These are phyloP conservation scores for Silene noctiflora DNA, from an alignment of 179 eudicot genomes.

Conservation along the genomic window DNA sequence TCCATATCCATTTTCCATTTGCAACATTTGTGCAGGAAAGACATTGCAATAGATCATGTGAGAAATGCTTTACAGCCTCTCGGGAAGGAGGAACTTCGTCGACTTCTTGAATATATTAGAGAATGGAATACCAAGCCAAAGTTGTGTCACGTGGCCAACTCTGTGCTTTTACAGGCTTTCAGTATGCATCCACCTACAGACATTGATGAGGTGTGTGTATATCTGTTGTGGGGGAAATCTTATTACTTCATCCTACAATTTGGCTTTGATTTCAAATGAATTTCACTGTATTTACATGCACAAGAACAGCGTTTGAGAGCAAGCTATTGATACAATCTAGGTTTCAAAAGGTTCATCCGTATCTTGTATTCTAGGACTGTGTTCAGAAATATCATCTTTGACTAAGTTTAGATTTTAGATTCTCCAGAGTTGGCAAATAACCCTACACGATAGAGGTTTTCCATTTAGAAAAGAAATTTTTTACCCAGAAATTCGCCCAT, in stretches of 20 bases:
- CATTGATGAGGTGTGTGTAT: conserved; percentile 63
- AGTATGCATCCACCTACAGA: conserved; percentile 73
- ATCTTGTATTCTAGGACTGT: neutral
- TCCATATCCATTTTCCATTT: neutral
- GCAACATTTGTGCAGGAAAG: conserved; percentile 47
- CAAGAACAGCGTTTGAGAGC: neutral
- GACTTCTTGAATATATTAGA: conserved; percentile 75
- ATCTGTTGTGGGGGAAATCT: neutral
- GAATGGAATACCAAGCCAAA: conserved; percentile 99
- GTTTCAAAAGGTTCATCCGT: neutral
- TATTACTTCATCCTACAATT: conserved; percentile 4
- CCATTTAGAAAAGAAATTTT: no score
- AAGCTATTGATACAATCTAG: neutral
- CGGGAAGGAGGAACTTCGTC: conserved; percentile 63
- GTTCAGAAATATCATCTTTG: no score
- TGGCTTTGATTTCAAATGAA: neutral
- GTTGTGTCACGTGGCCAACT: conserved; percentile 82
- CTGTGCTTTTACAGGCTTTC: conserved; percentile 73
- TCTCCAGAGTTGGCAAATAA: no score
- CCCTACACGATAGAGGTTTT: no score
- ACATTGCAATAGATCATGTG: conserved; percentile 42
- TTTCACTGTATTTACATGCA: neutral
- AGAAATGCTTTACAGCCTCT: conserved; percentile 57
- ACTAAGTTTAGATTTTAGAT: no score
- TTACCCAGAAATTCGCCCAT: no score